Conservation (phyloP, 2,329 filamentous ascomycete genomes). For the Sarocladium brachiariae region DNA sequence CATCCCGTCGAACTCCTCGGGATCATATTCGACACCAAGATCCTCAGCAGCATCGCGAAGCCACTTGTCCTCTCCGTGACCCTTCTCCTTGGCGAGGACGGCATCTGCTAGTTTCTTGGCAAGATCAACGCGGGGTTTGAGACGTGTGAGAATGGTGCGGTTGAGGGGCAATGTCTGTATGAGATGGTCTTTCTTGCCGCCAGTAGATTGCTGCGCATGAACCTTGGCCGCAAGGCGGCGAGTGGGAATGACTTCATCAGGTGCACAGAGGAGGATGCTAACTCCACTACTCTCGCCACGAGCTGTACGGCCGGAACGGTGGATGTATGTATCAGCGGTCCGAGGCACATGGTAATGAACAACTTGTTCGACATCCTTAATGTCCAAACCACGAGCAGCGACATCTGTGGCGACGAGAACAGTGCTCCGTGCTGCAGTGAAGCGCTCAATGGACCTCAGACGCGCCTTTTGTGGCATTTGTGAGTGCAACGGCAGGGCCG, state of each 20-base stretch:
- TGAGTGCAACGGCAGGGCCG: slow-evolving; percentile 75
- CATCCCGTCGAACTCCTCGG: slow-evolving; percentile 79
- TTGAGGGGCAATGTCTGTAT: slow-evolving; percentile 81
- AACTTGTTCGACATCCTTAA: slow-evolving; percentile 80
- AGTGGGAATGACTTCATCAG: slow-evolving; percentile 83
- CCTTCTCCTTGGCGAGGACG: slow-evolving; percentile 78
- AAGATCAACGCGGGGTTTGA: slow-evolving; percentile 71
- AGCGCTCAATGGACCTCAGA: slow-evolving; percentile 84
- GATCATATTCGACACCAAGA: slow-evolving; percentile 88
- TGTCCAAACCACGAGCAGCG: slow-evolving; percentile 87
- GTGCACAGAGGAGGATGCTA: slow-evolving; percentile 82
- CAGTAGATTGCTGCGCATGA: slow-evolving; percentile 50
- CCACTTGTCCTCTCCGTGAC: slow-evolving; percentile 77
- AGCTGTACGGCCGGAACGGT: slow-evolving; percentile 89
- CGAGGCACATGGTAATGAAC: slow-evolving; percentile 94
- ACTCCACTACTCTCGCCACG: slow-evolving; percentile 71
- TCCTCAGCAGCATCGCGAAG: slow-evolving; percentile 81
- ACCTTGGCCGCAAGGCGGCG: slow-evolving; percentile 81
- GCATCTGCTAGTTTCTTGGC: slow-evolving; percentile 86
- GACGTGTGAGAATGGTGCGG: slow-evolving; percentile 64
- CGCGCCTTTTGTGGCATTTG: slow-evolving; percentile 96
- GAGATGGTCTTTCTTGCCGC: slow-evolving; percentile 52
- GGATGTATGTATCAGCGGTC: slow-evolving; percentile 87
- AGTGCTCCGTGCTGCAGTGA: slow-evolving; percentile 43
- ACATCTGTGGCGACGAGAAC: slow-evolving; percentile 92